Percentiles rank a stretch among this genome's conserved stretches.
Conservation (phyloP, 768 basidiomycete genomes). For the Auricularia auricula-judae region DNA sequence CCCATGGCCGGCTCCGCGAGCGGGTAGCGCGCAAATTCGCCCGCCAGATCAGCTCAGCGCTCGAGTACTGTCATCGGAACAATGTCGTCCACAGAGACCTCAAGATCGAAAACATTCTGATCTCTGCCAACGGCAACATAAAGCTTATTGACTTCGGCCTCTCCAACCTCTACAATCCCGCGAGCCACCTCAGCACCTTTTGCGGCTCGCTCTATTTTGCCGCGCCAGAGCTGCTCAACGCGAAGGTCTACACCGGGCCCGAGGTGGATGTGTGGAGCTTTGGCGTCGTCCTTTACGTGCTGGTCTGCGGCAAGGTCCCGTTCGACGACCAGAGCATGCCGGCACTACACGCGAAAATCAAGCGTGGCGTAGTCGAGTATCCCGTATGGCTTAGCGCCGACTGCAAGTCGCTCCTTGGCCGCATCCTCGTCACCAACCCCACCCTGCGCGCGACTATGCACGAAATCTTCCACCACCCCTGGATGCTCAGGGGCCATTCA, state of each 20-base stretch:
- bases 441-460: slow-evolving; percentile 63
- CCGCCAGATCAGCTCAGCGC: slow-evolving; percentile 88
- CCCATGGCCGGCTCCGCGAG: slow-evolving; percentile 90
- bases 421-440: slow-evolving; percentile 97
- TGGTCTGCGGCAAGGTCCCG: slow-evolving; percentile 97
- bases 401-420: slow-evolving; percentile 84
- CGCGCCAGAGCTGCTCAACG: slow-evolving; percentile 93
- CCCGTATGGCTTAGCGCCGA: slow-evolving; percentile 95
- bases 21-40: slow-evolving; percentile 96
- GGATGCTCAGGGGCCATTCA: slow-evolving; percentile 85
- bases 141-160: slow-evolving; percentile 99
- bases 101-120: slow-evolving; percentile 99
- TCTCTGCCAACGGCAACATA: slow-evolving; percentile 96
- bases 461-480: slow-evolving; percentile 81
- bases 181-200: slow-evolving; percentile 77
- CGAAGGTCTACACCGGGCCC: slow-evolving; percentile 92
- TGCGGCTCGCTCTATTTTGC: slow-evolving; percentile 98
- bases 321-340: slow-evolving; percentile 99
- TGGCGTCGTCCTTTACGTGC: slow-evolving; percentile 92
- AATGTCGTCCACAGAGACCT: slow-evolving; percentile 96
- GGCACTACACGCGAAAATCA: slow-evolving; percentile 97
- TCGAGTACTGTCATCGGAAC: slow-evolving; percentile 96
- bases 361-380: slow-evolving; percentile 92
- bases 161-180: slow-evolving; percentile 88
- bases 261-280: slow-evolving; percentile 99